These are phyloP conservation scores for Alternaria ethzedia DNA, from an alignment of 2,329 filamentous ascomycete species.

Conservation along the genomic window DNA sequence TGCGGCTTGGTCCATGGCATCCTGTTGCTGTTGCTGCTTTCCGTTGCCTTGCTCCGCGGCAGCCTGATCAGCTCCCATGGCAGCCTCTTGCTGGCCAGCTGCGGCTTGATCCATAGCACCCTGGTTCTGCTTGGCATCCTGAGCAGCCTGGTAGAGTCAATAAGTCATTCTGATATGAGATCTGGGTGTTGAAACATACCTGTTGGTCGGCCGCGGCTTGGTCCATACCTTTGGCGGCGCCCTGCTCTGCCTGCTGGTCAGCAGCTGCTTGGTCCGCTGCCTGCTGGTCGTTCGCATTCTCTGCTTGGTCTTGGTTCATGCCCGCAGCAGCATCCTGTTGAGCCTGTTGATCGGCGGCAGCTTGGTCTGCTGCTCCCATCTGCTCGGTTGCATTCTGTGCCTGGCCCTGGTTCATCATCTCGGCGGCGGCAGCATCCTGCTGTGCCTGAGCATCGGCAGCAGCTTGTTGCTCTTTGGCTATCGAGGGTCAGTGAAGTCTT, in stretches of 20 bases:
- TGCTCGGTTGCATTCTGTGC: background rate
- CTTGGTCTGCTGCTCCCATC: background rate
- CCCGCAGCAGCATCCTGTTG: background rate
- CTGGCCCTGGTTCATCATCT: background rate
- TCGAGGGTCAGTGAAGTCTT: background rate
- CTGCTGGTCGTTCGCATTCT: background rate
- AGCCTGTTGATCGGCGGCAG: slow-evolving; percentile 7
- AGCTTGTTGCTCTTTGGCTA: slow-evolving; percentile 13
- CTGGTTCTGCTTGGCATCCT: background rate
- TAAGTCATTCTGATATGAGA: background rate
- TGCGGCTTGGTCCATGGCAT: background rate
- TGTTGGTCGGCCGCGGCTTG: slow-evolving; percentile 2
- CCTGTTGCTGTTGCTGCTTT: slow-evolving; percentile 2
- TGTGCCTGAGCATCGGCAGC: slow-evolving; percentile 2
- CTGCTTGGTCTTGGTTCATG: background rate
- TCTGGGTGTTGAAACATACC: background rate
- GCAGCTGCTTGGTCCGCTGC: background rate
- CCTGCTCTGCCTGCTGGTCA: background rate
- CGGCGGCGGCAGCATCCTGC: background rate
- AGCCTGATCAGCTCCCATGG: background rate
- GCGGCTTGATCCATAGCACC: background rate
- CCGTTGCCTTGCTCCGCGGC: slow-evolving; percentile 3
- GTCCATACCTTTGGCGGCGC: background rate
- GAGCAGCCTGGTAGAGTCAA: background rate
- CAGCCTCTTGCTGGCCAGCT: slow-evolving; percentile 1